These are phyloP conservation scores for Cercophora newfieldiana DNA, from an alignment of 495 filamentous ascomycete species.

Conservation along the genomic window DNA sequence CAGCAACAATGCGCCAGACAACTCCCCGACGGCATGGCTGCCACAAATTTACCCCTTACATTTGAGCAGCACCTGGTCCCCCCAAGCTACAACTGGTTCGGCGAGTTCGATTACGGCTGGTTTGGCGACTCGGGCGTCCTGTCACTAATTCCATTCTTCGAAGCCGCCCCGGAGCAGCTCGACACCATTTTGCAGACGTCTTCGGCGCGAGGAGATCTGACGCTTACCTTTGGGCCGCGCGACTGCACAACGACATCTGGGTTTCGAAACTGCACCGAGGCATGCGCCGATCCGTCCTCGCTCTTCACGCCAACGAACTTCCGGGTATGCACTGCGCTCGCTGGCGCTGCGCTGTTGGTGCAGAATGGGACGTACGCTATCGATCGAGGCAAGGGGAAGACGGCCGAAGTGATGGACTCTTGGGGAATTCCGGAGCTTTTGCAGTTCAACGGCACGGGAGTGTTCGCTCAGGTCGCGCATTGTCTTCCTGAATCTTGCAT, in stretches of 20 bases:
- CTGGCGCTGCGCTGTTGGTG: conserved; percentile 8
- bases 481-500: conserved; percentile 7
- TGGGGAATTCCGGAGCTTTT: neutral
- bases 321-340: conserved; percentile 8
- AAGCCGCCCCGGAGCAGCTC: neutral
- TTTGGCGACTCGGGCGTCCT: conserved; percentile 1
- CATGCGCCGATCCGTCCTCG: neutral
- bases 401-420: neutral
- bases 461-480: neutral
- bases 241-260: conserved; percentile 1
- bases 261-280: conserved; percentile 4
- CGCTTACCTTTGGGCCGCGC: neutral
- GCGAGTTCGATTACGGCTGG: conserved; percentile 6
- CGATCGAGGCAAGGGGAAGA: neutral
- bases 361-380: conserved; percentile 9
- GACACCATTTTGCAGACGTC: conserved; percentile 10
- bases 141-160: neutral
- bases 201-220: neutral
- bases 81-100: conserved; percentile 12
- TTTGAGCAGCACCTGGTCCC: neutral
- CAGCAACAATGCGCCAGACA: no score
- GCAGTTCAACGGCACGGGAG: neutral
- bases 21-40: no score
- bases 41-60: neutral
- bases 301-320: conserved; percentile 14